phyloP scores from a whole-genome alignment of 192 early-diverging fungal species.

The Entomortierella parvispora region DNA sequence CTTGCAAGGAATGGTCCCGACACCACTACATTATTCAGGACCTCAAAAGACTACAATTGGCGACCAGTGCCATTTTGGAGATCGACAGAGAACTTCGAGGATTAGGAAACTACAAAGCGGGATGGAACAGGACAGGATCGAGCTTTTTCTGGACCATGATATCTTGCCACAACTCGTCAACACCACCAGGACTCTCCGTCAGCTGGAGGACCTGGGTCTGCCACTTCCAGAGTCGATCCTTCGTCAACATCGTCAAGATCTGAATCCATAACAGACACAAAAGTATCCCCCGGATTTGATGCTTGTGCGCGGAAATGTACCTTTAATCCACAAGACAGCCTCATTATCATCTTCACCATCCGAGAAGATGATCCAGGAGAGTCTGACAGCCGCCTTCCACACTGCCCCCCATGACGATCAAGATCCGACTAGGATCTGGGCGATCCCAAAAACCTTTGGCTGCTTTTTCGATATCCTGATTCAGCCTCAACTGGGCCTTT shows the following conservation, averaged over 20 bases:
- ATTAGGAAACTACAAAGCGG: slow-evolving; percentile 10
- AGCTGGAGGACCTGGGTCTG: slow-evolving; percentile 9
- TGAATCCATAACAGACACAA: background rate
- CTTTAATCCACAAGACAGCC: background rate
- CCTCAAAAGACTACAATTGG: background rate
- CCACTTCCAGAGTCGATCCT: slow-evolving; percentile 16
- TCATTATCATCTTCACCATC: slow-evolving; percentile 1
- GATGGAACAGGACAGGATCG: slow-evolving; percentile 4
- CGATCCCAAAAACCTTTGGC: slow-evolving; percentile 25
- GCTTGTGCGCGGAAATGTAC: background rate
- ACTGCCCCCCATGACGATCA: slow-evolving; percentile 10
- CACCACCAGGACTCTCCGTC: slow-evolving; percentile 8
- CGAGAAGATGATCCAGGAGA: background rate
- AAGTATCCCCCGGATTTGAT: background rate
- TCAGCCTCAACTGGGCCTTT: slow-evolving; percentile 14
- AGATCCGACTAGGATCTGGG: slow-evolving; percentile 10
- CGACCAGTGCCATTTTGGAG: background rate
- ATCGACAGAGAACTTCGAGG: background rate
- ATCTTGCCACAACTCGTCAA: slow-evolving; percentile 23
- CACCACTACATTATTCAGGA: background rate
- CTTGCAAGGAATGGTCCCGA: background rate
- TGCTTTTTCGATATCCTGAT: slow-evolving; percentile 28
- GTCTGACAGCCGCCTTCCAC: slow-evolving; percentile 14
- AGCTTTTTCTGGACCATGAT: slow-evolving; percentile 20
- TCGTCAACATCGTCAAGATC: background rate